Conservation (phyloP, 1,284 basidiomycete species). For the Rhodotorula sp. region DNA sequence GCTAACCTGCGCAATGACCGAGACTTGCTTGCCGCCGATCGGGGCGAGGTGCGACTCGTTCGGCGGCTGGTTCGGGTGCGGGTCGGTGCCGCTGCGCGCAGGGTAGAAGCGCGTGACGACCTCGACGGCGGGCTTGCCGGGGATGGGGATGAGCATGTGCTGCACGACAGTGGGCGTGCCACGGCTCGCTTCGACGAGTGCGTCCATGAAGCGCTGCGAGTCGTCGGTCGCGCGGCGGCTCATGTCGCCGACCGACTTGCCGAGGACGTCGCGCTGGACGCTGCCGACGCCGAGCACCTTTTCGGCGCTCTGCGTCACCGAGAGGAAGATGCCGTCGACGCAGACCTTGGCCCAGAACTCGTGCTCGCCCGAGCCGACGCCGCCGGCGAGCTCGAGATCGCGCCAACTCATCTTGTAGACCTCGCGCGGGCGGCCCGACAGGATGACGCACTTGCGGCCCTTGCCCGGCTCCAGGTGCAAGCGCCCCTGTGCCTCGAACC, state of each 20-base stretch:
- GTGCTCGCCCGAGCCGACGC: conserved; percentile 16
- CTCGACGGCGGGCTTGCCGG: conserved; percentile 33
- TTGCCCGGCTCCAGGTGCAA: conserved; percentile 58
- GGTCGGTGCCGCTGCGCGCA: conserved; percentile 10
- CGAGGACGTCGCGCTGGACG: conserved; percentile 12
- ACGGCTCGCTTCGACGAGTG: conserved; percentile 14
- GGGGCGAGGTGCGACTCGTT: not conserved
- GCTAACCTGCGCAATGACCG: conserved; percentile 32
- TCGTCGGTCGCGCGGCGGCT: conserved; percentile 5
- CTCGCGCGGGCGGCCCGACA: conserved; percentile 71
- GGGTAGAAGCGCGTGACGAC: conserved; percentile 46
- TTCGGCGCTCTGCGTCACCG: conserved; percentile 39
- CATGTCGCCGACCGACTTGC: conserved; percentile 26
- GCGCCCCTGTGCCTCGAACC: conserved; percentile 80
- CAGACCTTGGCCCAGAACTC: conserved; percentile 47
- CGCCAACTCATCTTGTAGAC: conserved; percentile 69
- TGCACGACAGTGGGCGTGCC: conserved; percentile 26
- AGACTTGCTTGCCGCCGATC: conserved; percentile 9
- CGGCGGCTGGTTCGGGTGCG: not conserved
- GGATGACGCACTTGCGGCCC: conserved; percentile 60
- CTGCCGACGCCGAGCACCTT: conserved; percentile 37
- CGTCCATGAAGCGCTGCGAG: conserved; percentile 23
- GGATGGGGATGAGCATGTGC: conserved; percentile 27
- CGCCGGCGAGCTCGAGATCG: conserved; percentile 41
- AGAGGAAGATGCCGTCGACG: conserved; percentile 44